Percentiles rank a stretch among this genome's conserved stretches.
Evolutionary conservation across 495 filamentous ascomycete species (phyloP).

Genomic region (Coniosporium apollinis): DNA sequence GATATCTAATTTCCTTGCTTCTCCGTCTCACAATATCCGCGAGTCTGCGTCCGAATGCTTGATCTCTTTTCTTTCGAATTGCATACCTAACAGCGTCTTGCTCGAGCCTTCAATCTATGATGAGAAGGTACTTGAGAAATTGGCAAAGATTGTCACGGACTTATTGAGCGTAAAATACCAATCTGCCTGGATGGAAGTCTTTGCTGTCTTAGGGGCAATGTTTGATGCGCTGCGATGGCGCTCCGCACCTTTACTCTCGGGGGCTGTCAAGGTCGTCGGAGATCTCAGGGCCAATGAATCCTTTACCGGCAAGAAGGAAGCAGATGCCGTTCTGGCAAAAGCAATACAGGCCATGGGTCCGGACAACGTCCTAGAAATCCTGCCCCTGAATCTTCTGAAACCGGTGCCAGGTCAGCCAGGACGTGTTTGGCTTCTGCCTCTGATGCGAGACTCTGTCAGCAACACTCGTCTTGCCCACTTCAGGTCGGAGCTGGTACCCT

Average conservation of each 20-base stretch:
- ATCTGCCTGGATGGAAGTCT: constrained; percentile 86
- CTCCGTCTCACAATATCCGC: constrained; percentile 78
- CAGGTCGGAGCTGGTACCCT: constrained; percentile 62
- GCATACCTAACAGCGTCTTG: constrained; percentile 61
- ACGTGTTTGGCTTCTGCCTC: constrained; percentile 84
- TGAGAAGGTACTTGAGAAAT: constrained; percentile 62
- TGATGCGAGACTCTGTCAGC: constrained; percentile 66
- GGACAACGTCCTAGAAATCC: constrained; percentile 54
- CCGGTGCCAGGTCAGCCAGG: constrained; percentile 61
- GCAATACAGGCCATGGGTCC: constrained; percentile 84
- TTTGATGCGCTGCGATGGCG: constrained; percentile 80
- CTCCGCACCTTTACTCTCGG: constrained; percentile 54
- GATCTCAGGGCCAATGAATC: constrained; percentile 78
- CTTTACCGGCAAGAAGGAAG: constrained; percentile 88
- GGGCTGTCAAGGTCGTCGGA: constrained; percentile 60
- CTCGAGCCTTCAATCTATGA: constrained; percentile 77
- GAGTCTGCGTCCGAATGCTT: constrained; percentile 88
- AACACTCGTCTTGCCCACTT: constrained; percentile 82
- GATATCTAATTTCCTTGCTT: constrained; percentile 64
- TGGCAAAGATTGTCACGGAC: constrained; percentile 48
- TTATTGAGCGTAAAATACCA: constrained; percentile 83
- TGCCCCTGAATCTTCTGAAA: constrained; percentile 71
- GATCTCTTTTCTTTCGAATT: constrained; percentile 78
- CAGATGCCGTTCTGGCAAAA: constrained; percentile 70
- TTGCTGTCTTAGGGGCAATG: constrained; percentile 72